These are phyloP conservation scores for Musa beccarii DNA, from an alignment of 176 grass and related monocot genomes.

Conservation along the genomic window DNA sequence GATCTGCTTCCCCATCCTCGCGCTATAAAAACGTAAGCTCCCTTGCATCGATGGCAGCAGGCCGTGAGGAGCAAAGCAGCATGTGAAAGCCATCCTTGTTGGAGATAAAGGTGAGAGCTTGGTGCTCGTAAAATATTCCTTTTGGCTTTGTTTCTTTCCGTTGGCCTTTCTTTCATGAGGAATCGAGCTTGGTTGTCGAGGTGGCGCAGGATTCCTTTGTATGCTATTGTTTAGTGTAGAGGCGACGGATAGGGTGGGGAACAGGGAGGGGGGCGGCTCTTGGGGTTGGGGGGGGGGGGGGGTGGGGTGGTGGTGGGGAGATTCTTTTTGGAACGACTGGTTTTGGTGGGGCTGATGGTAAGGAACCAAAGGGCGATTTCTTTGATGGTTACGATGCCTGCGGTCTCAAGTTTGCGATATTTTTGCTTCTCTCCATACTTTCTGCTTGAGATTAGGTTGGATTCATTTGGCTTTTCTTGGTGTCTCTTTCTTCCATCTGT, in stretches of 20 bases:
- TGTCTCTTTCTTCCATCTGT: neutral
- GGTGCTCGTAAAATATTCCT: neutral
- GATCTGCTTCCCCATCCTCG: too few species aligned
- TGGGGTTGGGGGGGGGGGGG: too few species aligned
- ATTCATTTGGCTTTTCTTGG: too few species aligned
- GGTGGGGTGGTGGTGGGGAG: too few species aligned
- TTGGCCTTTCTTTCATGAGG: neutral
- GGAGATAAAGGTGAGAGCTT: neutral
- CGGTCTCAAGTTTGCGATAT: neutral
- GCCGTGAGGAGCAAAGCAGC: neutral
- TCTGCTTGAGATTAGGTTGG: neutral
- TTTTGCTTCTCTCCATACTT: neutral
- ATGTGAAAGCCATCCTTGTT: too few species aligned
- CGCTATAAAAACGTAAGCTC: neutral
- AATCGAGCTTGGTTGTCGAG: neutral
- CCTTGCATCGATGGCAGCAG: neutral
- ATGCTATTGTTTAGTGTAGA: neutral
- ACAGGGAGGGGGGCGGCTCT: neutral
- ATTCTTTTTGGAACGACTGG: neutral
- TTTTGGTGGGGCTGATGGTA: neutral
- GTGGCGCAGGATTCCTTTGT: neutral
- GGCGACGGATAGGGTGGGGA: neutral
- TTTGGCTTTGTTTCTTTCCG: neutral
- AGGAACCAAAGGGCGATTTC: neutral
- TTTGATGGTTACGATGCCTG: neutral